phyloP scores from a whole-genome alignment of 2,329 filamentous ascomycete species.

The Trichoderma polysporum region DNA sequence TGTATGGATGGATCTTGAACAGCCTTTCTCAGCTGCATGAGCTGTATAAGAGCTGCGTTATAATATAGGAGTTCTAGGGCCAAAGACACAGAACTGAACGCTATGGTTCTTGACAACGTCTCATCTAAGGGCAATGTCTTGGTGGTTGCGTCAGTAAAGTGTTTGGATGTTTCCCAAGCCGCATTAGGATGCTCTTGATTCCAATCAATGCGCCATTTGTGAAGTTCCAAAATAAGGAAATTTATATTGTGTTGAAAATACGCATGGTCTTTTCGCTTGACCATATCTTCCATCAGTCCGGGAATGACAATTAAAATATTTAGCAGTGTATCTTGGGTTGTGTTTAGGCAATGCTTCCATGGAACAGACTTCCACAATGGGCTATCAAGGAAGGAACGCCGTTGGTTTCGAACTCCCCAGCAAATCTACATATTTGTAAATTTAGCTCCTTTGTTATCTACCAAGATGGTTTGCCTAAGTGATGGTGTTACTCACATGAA shows the following conservation, averaged over 20 bases:
- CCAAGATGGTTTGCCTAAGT: not conserved
- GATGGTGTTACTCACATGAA: not conserved
- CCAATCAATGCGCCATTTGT: not conserved
- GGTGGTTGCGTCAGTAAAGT: not conserved
- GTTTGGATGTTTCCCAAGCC: not conserved
- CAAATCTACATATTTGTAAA: not conserved
- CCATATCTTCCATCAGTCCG: not conserved
- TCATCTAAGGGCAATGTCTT: not conserved
- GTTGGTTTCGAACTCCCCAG: not conserved
- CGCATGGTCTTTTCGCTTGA: not conserved
- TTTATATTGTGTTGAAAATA: not conserved
- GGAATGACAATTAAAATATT: not conserved
- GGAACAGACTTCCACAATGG: not conserved
- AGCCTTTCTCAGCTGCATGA: not conserved
- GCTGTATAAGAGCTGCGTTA: not conserved
- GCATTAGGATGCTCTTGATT: not conserved
- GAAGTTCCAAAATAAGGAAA: not conserved
- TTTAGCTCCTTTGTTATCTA: not conserved
- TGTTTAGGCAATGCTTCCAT: not conserved
- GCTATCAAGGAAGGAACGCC: not conserved
- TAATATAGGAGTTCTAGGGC: not conserved
- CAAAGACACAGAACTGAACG: not conserved
- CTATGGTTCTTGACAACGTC: not conserved
- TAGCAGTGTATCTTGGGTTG: not conserved
- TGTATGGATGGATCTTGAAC: not conserved